A percentile compares a stretch with the other conserved stretches of the same genome.
Evolutionary conservation across 176 grass and related monocot species (phyloP).

Genomic region (Bothriochloa decipiens): DNA sequence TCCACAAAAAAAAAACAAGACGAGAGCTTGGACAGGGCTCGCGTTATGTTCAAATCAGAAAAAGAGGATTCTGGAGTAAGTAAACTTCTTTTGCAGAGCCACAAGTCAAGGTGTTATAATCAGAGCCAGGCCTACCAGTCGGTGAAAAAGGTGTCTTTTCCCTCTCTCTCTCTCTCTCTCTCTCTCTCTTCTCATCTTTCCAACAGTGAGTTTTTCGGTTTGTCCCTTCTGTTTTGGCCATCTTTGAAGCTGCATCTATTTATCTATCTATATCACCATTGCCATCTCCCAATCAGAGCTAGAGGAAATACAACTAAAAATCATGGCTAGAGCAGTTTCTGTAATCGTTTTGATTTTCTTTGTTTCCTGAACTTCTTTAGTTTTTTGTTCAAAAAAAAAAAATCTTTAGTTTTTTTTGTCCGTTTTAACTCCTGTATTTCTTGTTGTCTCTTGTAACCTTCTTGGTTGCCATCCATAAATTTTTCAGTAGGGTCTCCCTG

Average conservation of each 20-base stretch:
- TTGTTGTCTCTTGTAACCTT: too few relatives aligned
- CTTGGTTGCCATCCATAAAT: too few relatives aligned
- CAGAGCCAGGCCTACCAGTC: neutral
- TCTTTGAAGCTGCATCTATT: neutral
- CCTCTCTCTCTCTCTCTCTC: neutral
- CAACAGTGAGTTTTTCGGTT: neutral
- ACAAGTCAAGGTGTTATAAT: slow-evolving; percentile 26
- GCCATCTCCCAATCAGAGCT: neutral
- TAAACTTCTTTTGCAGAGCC: neutral
- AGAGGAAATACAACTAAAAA: neutral
- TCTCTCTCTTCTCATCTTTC: neutral
- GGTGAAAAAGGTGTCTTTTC: slow-evolving; percentile 9
- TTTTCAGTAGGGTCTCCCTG: too few relatives aligned
- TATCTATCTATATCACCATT: neutral
- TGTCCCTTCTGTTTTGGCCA: slow-evolving; percentile 34
- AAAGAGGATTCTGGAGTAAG: neutral
- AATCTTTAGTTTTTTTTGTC: too few relatives aligned
- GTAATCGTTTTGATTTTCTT: too few relatives aligned
- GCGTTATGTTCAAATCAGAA: neutral
- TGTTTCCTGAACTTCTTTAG: too few relatives aligned
- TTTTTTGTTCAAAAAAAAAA: too few relatives aligned
- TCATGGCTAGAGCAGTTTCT: too few relatives aligned
- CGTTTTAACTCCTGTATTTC: too few relatives aligned
- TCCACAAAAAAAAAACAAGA: neutral
- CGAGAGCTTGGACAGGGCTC: neutral